Evolutionary conservation across 768 basidiomycete genomes (phyloP), one percentile per base, ranked within the genome.

Genomic region (Tremella mesenterica): DNA sequence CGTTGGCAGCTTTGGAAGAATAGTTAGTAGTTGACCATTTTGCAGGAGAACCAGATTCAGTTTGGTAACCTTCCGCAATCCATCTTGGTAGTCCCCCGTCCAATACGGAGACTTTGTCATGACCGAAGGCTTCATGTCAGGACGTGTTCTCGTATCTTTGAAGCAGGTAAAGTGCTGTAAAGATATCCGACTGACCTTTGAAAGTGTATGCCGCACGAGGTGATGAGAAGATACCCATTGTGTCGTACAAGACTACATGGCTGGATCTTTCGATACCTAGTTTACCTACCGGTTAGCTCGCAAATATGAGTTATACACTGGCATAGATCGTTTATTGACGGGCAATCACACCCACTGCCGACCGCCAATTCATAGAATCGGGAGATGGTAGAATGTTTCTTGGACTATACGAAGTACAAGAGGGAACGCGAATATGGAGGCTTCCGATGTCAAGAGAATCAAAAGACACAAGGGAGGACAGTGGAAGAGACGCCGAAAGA

Each of bases 161-260:
- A 30, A 43, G 18, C 16, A 10, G 6, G 47, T 10, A 16, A 31
- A 29, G 47, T 27, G 27, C 26, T 29, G 26, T 20, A 31, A 30
- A 28, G 25, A 30, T 14, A 20, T 27, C 38, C 2, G 48, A 58
- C 57, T 58, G 21, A 50, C 74, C 75, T 48, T 86, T 81, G 80
- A 97, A 95, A 78, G 88, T 97, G 77, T 87, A 97, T 39, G 91
- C 79, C 1, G 89, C 88, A 54, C 95, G 81, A 50, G 95, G 92
- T 20, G 89, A 81, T 2, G 87, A 89, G 77, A 97, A 96, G 16
- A 96, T 77, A 10, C 95, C 93, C 53, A 85, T 81, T 1, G 84
- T 77, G 70, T 99, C 95, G 71, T 97, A 99, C 58, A 96, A 71
- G 31, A 96, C 81, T 23, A 97, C 89, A 71, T 88, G 86, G 2